These are phyloP conservation scores for Lactarius psammicola DNA, from an alignment of 768 basidiomycete genomes.

Conservation along the genomic window DNA sequence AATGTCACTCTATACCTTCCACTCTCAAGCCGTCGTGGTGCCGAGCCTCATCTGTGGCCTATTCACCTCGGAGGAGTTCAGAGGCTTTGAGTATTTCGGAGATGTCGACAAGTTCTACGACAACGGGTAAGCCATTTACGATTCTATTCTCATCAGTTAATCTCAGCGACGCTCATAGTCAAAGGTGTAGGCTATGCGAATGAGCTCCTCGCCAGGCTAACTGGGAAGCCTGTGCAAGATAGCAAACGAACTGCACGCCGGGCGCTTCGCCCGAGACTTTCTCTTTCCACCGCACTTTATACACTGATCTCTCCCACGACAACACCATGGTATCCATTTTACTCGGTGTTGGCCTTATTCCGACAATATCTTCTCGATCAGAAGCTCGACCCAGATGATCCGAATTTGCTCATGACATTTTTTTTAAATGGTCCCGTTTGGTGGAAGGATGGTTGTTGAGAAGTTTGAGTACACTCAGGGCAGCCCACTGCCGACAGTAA, in stretches of 20 bases:
- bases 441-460: slow-evolving; percentile 72
- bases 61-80: slow-evolving; percentile 65
- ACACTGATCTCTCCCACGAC: slow-evolving; percentile 84
- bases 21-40: slow-evolving; percentile 54
- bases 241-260: slow-evolving; percentile 71
- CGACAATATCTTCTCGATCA: slow-evolving; percentile 22
- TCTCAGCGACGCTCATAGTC: slow-evolving; percentile 38
- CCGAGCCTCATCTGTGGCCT: slow-evolving; percentile 69
- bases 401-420: slow-evolving; percentile 33
- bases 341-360: slow-evolving; percentile 53
- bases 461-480: slow-evolving; percentile 49
- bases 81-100: slow-evolving; percentile 61
- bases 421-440: slow-evolving; percentile 71
- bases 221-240: slow-evolving; percentile 58
- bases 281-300: slow-evolving; percentile 62
- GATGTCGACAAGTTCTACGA: slow-evolving; percentile 80
- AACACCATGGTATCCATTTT: slow-evolving; percentile 80
- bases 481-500: slow-evolving; percentile 9
- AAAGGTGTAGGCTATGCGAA: slow-evolving; percentile 88
- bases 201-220: slow-evolving; percentile 83
- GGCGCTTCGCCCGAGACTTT: slow-evolving; percentile 63
- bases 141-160: background rate
- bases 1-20: slow-evolving; percentile 77
- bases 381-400: slow-evolving; percentile 31
- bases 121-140: slow-evolving; percentile 52